Percentiles rank a stretch among this genome's conserved stretches.
phyloP scores from a whole-genome alignment of 768 basidiomycete species.

The Boletus reticuloceps region DNA sequence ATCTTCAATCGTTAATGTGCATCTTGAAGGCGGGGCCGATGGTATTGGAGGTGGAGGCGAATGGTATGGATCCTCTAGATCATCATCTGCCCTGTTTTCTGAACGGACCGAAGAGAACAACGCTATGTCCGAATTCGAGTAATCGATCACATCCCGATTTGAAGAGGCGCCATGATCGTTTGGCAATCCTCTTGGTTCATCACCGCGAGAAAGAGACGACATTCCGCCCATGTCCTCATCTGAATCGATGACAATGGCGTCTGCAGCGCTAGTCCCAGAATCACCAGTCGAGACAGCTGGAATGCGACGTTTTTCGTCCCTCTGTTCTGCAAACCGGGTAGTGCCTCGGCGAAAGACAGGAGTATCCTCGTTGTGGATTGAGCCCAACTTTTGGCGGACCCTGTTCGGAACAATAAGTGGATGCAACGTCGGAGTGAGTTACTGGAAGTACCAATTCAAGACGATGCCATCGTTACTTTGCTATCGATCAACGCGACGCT shows the following conservation, averaged over 20 bases:
- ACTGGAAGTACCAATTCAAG: constrained; percentile 26
- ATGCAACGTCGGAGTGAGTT: background rate
- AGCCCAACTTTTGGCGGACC: constrained; percentile 10
- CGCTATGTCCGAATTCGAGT: constrained; percentile 12
- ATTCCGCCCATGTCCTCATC: constrained; percentile 11
- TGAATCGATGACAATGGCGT: constrained; percentile 23
- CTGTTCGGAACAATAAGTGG: constrained; percentile 13
- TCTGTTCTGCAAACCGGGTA: background rate
- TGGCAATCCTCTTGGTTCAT: background rate
- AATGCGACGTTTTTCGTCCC: background rate
- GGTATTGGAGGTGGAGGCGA: background rate
- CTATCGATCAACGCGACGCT: constrained; percentile 4
- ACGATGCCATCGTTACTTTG: constrained; percentile 28
- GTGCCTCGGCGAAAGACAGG: background rate
- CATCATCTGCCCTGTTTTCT: background rate
- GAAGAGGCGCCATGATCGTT: background rate
- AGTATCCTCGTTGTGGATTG: background rate
- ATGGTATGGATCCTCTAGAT: background rate
- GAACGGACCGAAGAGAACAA: constrained; percentile 5
- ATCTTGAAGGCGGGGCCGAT: background rate
- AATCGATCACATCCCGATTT: background rate
- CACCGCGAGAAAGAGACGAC: background rate
- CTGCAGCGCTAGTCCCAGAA: constrained; percentile 10
- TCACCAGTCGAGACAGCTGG: background rate
- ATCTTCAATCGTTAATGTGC: background rate